Percentiles rank a stretch among this genome's conserved stretches.
phyloP scores from a whole-genome alignment of 1,139 yeast species.

The Taphrina wiesneri region DNA sequence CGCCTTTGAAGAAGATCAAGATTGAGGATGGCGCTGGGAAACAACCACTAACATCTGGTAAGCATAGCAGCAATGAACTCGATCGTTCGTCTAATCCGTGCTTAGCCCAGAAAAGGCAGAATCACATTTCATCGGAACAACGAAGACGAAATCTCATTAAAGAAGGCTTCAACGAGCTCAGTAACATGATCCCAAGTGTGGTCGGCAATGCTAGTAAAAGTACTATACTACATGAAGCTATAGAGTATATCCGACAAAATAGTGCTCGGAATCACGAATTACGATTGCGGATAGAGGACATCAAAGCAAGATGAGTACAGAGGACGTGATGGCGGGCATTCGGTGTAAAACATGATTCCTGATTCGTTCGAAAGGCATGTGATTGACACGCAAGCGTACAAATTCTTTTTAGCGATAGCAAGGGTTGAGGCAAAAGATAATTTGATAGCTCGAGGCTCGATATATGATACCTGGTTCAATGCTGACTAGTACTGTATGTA shows the following conservation, averaged over 20 bases:
- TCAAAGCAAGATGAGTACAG: background rate
- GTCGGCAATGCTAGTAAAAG: constrained; percentile 37
- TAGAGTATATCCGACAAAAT: background rate
- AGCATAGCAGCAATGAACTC: background rate
- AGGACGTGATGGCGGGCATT: background rate
- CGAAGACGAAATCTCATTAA: constrained; percentile 72
- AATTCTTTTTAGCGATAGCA: no score
- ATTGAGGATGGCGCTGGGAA: constrained; percentile 1
- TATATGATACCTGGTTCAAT: no score
- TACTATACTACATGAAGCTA: constrained; percentile 17
- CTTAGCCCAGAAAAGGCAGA: constrained; percentile 58
- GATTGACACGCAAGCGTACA: no score
- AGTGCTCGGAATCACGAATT: background rate
- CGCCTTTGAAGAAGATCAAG: constrained; percentile 17
- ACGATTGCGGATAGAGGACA: background rate
- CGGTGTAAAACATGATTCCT: no score
- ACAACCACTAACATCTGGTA: constrained; percentile 14
- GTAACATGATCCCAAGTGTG: constrained; percentile 47
- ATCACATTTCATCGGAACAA: constrained; percentile 76
- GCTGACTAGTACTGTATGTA: no score
- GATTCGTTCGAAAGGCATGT: no score
- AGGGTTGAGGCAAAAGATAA: no score
- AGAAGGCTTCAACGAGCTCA: constrained; percentile 47
- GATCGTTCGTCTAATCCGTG: background rate
- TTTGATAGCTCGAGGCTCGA: no score